Evolutionary conservation across 108 stramenopile genomes (phyloP).

Genomic region (Skeletonema menzelii): DNA sequence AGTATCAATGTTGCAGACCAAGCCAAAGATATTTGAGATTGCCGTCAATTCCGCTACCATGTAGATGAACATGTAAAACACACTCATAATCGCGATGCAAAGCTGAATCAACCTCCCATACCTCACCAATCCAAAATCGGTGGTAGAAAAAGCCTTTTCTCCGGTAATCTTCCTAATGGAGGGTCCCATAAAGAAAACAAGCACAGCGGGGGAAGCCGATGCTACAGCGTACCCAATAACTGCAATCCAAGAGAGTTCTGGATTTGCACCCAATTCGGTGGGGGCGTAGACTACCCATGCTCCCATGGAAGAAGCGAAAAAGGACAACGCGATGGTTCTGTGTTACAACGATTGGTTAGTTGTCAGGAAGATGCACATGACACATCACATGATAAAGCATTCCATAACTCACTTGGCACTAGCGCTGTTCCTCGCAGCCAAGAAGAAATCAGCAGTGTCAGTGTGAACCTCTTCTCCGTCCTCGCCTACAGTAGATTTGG

Average conservation of each 20-base stretch:
- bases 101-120: slow-evolving; percentile 83
- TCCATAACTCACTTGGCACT: slow-evolving; percentile 22
- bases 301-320: slow-evolving; percentile 79
- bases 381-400: not conserved
- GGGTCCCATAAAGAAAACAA: slow-evolving; percentile 62
- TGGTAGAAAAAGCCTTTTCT: slow-evolving; percentile 62
- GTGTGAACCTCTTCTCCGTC: slow-evolving; percentile 14
- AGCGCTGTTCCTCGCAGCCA: slow-evolving; percentile 64
- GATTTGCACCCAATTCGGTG: slow-evolving; percentile 73
- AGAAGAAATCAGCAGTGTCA: slow-evolving; percentile 56
- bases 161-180: slow-evolving; percentile 34
- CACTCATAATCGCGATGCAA: slow-evolving; percentile 47
- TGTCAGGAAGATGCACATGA: not conserved
- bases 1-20: slow-evolving; percentile 33
- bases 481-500: slow-evolving; percentile 1
- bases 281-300: slow-evolving; percentile 82
- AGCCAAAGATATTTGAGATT: slow-evolving; percentile 67
- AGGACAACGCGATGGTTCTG: slow-evolving; percentile 61
- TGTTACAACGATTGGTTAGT: not conserved
- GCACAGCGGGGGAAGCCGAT: slow-evolving; percentile 58
- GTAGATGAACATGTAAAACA: slow-evolving; percentile 87
- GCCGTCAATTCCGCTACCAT: slow-evolving; percentile 77
- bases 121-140: slow-evolving; percentile 67
- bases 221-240: slow-evolving; percentile 74
- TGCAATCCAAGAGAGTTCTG: slow-evolving; percentile 64